A percentile compares a stretch with the other conserved stretches of the same genome.
These are phyloP conservation scores for Pythium vanterpoolii DNA, from an alignment of 352 stramenopile species.

Conservation along the genomic window DNA sequence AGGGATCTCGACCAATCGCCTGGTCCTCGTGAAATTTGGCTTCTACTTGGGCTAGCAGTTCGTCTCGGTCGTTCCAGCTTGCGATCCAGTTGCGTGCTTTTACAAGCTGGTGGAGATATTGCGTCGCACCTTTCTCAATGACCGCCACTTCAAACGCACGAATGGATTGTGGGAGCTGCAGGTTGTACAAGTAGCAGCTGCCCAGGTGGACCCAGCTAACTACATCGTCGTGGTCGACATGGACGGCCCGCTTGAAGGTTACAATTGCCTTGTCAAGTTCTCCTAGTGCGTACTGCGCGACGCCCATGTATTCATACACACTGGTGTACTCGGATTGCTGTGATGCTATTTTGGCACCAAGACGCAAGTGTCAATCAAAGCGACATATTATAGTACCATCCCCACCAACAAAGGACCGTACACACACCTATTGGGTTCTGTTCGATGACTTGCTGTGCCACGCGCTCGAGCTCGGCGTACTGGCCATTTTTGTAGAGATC, in stretches of 20 bases:
- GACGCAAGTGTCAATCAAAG: neutral
- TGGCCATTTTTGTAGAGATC: constrained; percentile 39
- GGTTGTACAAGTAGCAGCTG: constrained; percentile 62
- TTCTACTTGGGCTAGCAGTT: constrained; percentile 37
- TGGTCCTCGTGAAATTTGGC: constrained; percentile 25
- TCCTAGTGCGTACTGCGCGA: constrained; percentile 67
- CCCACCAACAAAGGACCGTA: neutral
- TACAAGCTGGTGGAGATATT: constrained; percentile 42
- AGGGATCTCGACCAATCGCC: neutral
- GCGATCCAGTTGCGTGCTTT: constrained; percentile 72
- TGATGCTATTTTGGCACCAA: neutral
- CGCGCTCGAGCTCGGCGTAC: constrained; percentile 46
- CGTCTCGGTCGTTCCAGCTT: constrained; percentile 57
- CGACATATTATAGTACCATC: neutral
- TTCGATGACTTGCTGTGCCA: constrained; percentile 35
- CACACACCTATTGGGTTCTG: constrained; percentile 36
- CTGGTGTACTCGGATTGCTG: constrained; percentile 30
- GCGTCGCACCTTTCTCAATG: constrained; percentile 30
- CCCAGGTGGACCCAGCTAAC: constrained; percentile 67
- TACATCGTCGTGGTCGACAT: constrained; percentile 41
- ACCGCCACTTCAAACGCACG: constrained; percentile 48
- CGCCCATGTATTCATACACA: constrained; percentile 64
- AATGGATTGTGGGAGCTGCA: constrained; percentile 39
- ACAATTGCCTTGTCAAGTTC: constrained; percentile 49
- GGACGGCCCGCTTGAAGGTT: constrained; percentile 57